Percentiles rank a stretch among this genome's conserved stretches.
These are phyloP conservation scores for Pseudisothecium myosuroides DNA, from an alignment of 225 moss, liverwort and hornwort genomes.

Conservation along the genomic window DNA sequence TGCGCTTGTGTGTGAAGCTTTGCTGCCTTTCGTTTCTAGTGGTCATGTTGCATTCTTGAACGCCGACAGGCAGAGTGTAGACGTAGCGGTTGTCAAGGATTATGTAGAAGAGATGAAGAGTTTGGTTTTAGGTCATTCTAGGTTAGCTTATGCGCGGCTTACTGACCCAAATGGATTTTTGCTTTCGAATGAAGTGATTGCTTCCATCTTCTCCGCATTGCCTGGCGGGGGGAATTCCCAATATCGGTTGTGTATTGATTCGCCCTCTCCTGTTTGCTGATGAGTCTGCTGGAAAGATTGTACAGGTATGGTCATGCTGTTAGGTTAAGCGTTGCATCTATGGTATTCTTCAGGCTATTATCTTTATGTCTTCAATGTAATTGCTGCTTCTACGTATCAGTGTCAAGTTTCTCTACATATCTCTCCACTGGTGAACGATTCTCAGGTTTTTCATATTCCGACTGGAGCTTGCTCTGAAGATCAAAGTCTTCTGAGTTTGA, in stretches of 20 bases:
- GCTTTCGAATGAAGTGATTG: constrained; percentile 91
- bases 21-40: constrained; percentile 48
- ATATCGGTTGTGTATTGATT: not conserved
- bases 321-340: not conserved
- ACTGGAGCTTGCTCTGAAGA: not conserved
- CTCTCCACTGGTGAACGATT: not conserved
- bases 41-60: constrained; percentile 53
- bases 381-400: not conserved
- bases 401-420: not conserved
- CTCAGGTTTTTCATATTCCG: not conserved
- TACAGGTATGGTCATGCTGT: not conserved
- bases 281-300: not conserved
- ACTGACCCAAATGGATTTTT: constrained; percentile 83
- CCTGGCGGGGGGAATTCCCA: constrained; percentile 41
- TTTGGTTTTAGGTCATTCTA: not conserved
- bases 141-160: constrained; percentile 38
- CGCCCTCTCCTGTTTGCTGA: not conserved
- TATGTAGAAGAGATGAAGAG: not conserved
- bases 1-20: constrained; percentile 22
- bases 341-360: not conserved
- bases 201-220: constrained; percentile 85
- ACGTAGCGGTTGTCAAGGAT: not conserved
- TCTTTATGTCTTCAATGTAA: not conserved
- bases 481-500: not conserved
- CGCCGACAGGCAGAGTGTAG: constrained; percentile 5